A percentile compares a stretch with the other conserved stretches of the same genome.
These are phyloP conservation scores for Haematococcus lacustris DNA, from an alignment of 139 green algal species.

Conservation along the genomic window DNA sequence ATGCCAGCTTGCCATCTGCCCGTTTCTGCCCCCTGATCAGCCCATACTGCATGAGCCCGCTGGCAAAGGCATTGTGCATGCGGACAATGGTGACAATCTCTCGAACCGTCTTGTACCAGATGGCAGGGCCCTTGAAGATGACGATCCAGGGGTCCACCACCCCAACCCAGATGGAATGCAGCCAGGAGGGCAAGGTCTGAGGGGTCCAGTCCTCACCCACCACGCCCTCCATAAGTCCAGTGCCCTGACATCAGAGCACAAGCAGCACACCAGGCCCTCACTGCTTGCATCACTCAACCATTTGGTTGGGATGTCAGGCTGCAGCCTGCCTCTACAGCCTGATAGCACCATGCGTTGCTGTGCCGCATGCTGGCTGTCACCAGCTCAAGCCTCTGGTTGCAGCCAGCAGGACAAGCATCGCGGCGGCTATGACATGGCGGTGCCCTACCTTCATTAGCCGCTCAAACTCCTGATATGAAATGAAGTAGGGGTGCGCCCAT, in stretches of 20 bases:
- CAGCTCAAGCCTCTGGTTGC: too few relatives aligned
- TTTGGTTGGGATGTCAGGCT: too few relatives aligned
- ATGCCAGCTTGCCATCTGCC: background rate
- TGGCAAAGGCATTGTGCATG: conserved; percentile 80
- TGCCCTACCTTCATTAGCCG: conserved; percentile 79
- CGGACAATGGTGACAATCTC: conserved; percentile 90
- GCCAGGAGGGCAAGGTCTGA: conserved; percentile 79
- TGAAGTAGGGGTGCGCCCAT: conserved; percentile 92
- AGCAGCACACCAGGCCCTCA: background rate
- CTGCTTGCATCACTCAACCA: too few relatives aligned
- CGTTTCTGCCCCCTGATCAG: conserved; percentile 47
- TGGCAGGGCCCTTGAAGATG: conserved; percentile 63
- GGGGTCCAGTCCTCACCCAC: conserved; percentile 72
- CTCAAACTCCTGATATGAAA: conserved; percentile 85
- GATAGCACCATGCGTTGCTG: too few relatives aligned
- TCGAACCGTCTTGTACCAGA: conserved; percentile 81
- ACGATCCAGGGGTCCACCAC: conserved; percentile 90
- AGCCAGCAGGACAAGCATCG: too few relatives aligned
- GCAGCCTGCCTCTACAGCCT: too few relatives aligned
- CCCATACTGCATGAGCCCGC: conserved; percentile 61
- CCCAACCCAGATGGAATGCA: conserved; percentile 91
- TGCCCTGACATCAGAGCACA: conserved; percentile 35
- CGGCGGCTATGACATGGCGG: too few relatives aligned
- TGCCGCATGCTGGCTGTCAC: too few relatives aligned
- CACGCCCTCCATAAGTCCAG: conserved; percentile 51